phyloP scores from a whole-genome alignment of 2,329 filamentous ascomycete species.

The Biscogniauxia mediterranea region DNA sequence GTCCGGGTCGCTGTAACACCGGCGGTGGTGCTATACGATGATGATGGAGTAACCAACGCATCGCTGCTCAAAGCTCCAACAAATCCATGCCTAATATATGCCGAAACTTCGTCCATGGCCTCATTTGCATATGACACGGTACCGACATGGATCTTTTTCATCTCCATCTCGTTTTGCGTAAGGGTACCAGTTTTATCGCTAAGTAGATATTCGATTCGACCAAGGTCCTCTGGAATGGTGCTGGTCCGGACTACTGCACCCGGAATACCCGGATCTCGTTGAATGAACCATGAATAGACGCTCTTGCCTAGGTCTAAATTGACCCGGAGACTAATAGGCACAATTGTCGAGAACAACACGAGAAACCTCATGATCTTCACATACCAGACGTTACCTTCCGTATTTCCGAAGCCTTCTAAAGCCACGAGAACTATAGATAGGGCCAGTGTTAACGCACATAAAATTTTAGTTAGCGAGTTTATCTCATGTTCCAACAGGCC shows the following conservation, averaged over 20 bases:
- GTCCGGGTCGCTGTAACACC: slow-evolving; percentile 72
- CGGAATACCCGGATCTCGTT: slow-evolving; percentile 83
- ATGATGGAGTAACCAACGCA: slow-evolving; percentile 72
- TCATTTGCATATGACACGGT: slow-evolving; percentile 98
- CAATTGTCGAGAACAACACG: slow-evolving; percentile 98
- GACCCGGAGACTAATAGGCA: slow-evolving; percentile 92
- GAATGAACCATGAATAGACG: slow-evolving; percentile 93
- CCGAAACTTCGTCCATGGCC: slow-evolving; percentile 93
- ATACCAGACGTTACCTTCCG: slow-evolving; percentile 75
- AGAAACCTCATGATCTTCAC: slow-evolving; percentile 97
- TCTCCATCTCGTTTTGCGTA: slow-evolving; percentile 97
- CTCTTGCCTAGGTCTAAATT: slow-evolving; percentile 97
- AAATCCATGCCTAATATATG: slow-evolving; percentile 85
- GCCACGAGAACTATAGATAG: slow-evolving; percentile 87
- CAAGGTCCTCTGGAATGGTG: slow-evolving; percentile 94
- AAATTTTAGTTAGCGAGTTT: slow-evolving; percentile 93
- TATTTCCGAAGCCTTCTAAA: slow-evolving; percentile 73
- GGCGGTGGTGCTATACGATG: slow-evolving; percentile 60
- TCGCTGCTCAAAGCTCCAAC: slow-evolving; percentile 43
- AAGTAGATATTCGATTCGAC: slow-evolving; percentile 91
- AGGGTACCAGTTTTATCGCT: slow-evolving; percentile 98
- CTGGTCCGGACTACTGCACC: slow-evolving; percentile 93
- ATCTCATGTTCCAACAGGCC: slow-evolving; percentile 94
- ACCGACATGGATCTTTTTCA: slow-evolving; percentile 97
- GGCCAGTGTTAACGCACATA: slow-evolving; percentile 83